Percentiles rank a stretch among this genome's conserved stretches.
phyloP scores from a whole-genome alignment of 768 basidiomycete genomes.

The Lactarius hengduanensis region DNA sequence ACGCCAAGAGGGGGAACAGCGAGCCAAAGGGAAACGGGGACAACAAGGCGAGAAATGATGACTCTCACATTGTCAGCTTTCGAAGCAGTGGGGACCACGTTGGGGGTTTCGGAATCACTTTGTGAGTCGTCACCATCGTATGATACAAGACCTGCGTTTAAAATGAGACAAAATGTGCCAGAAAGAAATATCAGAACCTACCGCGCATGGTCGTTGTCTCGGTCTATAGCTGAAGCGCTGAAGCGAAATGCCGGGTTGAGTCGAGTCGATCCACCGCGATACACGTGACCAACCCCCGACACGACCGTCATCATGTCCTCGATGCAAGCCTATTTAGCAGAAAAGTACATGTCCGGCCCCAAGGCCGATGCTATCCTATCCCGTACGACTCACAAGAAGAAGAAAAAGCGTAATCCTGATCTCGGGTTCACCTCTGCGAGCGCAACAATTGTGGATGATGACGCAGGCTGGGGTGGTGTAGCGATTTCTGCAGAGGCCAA shows the following conservation, averaged over 20 bases:
- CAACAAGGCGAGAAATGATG: constrained; percentile 27
- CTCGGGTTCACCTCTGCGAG: constrained; percentile 32
- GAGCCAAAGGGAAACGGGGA: constrained; percentile 31
- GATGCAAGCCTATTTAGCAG: constrained; percentile 82
- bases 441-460: constrained; percentile 55
- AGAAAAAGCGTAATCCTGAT: constrained; percentile 71
- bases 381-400: constrained; percentile 57
- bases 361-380: constrained; percentile 95
- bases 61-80: constrained; percentile 30
- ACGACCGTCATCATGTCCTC: constrained; percentile 22
- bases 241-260: background rate
- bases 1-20: constrained; percentile 27
- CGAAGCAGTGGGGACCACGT: background rate
- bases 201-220: constrained; percentile 17
- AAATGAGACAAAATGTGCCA: background rate
- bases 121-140: constrained; percentile 30
- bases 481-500: constrained; percentile 45
- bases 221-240: background rate
- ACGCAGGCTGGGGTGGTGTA: constrained; percentile 61
- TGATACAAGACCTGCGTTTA: constrained; percentile 24
- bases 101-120: constrained; percentile 26
- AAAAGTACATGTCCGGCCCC: constrained; percentile 94
- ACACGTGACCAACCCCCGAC: background rate
- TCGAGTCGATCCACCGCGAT: background rate
- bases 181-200: background rate